Conservation (phyloP, 371 early-diverging fungal genomes). For the Actinomortierella ambigua region DNA sequence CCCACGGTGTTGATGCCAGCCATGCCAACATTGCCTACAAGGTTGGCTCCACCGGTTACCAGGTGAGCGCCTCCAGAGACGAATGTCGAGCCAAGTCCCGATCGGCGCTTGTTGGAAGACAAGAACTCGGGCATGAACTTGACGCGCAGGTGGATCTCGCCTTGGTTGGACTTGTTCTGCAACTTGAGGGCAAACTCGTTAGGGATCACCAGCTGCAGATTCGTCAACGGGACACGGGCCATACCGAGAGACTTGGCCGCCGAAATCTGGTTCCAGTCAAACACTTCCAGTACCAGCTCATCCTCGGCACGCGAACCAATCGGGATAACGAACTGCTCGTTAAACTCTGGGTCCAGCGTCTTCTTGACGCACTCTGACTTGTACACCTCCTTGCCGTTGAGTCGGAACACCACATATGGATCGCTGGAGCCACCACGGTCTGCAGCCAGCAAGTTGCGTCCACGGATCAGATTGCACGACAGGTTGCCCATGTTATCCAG, state of each 20-base stretch:
- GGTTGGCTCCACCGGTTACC: constrained; percentile 46
- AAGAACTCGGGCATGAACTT: constrained; percentile 44
- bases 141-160: constrained; percentile 37
- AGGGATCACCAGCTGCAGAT: constrained; percentile 36
- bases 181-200: constrained; percentile 35
- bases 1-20: constrained; percentile 45
- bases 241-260: constrained; percentile 64
- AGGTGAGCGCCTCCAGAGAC: constrained; percentile 42
- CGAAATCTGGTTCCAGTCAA: constrained; percentile 82
- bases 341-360: constrained; percentile 86
- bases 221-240: constrained; percentile 43
- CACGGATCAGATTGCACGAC: constrained; percentile 53
- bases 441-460: constrained; percentile 53
- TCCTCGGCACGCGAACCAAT: constrained; percentile 63
- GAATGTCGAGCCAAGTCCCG: constrained; percentile 43
- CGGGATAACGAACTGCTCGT: constrained; percentile 73
- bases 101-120: constrained; percentile 24
- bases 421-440: constrained; percentile 77
- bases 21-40: constrained; percentile 39
- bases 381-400: constrained; percentile 80
- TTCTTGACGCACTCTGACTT: constrained; percentile 81
- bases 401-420: constrained; percentile 76
- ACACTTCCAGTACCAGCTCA: constrained; percentile 73
- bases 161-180: constrained; percentile 51
- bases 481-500: constrained; percentile 58